Base-by-base conservation (phyloP, 108 stramenopile species). In the Fragilariopsis cylindrus region DNA sequence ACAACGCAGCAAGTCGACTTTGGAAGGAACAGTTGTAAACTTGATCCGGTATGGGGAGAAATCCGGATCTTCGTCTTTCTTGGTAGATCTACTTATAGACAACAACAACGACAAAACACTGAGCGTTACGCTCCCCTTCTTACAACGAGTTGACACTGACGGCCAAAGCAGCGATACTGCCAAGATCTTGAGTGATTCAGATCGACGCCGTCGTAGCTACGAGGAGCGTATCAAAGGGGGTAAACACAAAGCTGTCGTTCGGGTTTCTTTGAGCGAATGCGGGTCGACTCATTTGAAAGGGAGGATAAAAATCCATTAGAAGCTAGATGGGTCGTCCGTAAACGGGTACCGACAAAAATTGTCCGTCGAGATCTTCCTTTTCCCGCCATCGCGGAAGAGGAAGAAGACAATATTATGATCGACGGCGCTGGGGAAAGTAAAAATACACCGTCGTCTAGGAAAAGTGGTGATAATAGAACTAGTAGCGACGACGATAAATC, bases 21-120 rank as follows among this genome's bases (percentile, higher is more conserved):
- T 92, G 21, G 91, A 89, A 76, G 91, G 91, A 19, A 84, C 78
- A 72, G 80, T 92, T 7, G 74, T 92, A 7, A 64, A 76, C 18
- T 48, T 91, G 15, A 77, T 86, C 44, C 62, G 72, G n/a, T 78
- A 81, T 50, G 48, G 43, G 16, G 75, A 60, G 46, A 39, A 60
- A 40, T 40, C 6, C 52, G 47, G 54, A 39, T 68, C 54, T 49
- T 48, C 62, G 58, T 72, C 54, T 48, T 45, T 69, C 19, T 47
- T 55, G 57, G 84, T 87, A 5, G 82, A 85, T 19, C 65, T 88
- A 30, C 73, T 88, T 18, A 71, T 91, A 16, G 82, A 88, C 62
- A 72, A 78, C 67, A 68, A 50, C 19, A 16, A 52, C n/a, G 60
- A 69, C 9, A 71, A 47, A 52, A 63, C 62, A 4, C 55, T 85